Percentiles rank a stretch among this genome's conserved stretches.
These are phyloP conservation scores for Pythium vanterpoolii DNA, from an alignment of 352 stramenopile species.

Conservation along the genomic window DNA sequence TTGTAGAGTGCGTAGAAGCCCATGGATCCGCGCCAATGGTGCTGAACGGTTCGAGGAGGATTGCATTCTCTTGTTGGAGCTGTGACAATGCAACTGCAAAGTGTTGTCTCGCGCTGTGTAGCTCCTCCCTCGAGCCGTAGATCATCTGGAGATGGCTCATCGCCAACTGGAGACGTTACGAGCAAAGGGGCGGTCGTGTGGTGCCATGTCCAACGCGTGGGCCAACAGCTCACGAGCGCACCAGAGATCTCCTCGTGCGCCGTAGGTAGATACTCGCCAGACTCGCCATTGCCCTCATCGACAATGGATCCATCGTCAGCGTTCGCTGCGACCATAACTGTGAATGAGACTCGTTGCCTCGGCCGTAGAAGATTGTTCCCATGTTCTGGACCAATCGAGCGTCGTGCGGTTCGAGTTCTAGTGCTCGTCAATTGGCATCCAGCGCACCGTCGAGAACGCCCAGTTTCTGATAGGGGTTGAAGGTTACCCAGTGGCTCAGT, in stretches of 20 bases:
- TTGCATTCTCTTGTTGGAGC: not conserved
- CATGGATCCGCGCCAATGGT: conserved; percentile 34
- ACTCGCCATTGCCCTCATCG: conserved; percentile 14
- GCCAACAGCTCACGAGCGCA: not conserved
- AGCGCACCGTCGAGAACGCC: conserved; percentile 15
- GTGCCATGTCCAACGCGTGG: not conserved
- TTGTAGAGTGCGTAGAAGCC: conserved; percentile 71
- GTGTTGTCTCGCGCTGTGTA: conserved; percentile 6
- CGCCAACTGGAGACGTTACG: conserved; percentile 23
- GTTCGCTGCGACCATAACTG: conserved; percentile 16
- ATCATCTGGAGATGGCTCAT: conserved; percentile 24
- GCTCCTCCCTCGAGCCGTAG: conserved; percentile 23
- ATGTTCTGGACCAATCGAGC: conserved; percentile 28
- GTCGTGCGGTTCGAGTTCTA: conserved; percentile 19
- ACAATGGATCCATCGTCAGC: conserved; percentile 2
- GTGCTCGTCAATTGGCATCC: conserved; percentile 8
- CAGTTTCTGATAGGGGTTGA: conserved; percentile 6
- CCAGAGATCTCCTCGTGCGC: conserved; percentile 12
- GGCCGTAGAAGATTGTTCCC: conserved; percentile 15
- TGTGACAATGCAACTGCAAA: conserved; percentile 18
- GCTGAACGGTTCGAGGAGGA: conserved; percentile 21
- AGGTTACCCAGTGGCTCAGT: conserved; percentile 27
- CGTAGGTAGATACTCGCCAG: conserved; percentile 23
- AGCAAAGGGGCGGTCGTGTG: not conserved
- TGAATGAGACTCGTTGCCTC: conserved; percentile 5